Conservation (phyloP, 2,329 filamentous ascomycete species). For the Fusarium proliferatum region DNA sequence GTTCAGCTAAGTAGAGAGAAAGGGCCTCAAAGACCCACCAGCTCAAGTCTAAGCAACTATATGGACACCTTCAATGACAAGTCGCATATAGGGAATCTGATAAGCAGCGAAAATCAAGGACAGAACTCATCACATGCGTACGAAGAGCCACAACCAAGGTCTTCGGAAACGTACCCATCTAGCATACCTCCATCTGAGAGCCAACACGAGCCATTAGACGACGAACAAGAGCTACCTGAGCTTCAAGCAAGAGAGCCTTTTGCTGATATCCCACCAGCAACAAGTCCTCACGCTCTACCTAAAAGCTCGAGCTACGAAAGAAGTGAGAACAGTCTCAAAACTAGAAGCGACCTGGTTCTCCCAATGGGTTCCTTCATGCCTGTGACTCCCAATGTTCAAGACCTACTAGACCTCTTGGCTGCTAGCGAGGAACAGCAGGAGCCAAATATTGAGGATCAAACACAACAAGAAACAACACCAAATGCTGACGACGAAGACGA, state of each 20-base stretch:
- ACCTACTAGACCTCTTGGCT: slow-evolving; percentile 38
- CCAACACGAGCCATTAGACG: not conserved
- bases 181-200: not conserved
- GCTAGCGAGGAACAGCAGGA: slow-evolving; percentile 14
- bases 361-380: not conserved
- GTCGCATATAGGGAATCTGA: not conserved
- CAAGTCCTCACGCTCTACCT: not conserved
- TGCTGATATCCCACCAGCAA: not conserved
- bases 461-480: not conserved
- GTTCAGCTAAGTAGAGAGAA: not conserved
- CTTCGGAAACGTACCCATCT: not conserved
- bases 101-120: not conserved
- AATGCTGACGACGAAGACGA: slow-evolving; percentile 44
- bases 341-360: slow-evolving; percentile 5
- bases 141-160: not conserved
- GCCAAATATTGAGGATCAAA: not conserved
- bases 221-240: slow-evolving; percentile 3
- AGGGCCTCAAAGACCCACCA: slow-evolving; percentile 7
- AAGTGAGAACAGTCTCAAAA: not conserved
- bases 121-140: not conserved
- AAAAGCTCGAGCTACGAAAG: not conserved
- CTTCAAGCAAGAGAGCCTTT: not conserved
- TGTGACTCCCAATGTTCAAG: slow-evolving; percentile 19
- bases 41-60: slow-evolving; percentile 31
- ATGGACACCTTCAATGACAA: slow-evolving; percentile 20